phyloP scores from a whole-genome alignment of 2,329 filamentous ascomycete species.

The Microdochium nivale region DNA sequence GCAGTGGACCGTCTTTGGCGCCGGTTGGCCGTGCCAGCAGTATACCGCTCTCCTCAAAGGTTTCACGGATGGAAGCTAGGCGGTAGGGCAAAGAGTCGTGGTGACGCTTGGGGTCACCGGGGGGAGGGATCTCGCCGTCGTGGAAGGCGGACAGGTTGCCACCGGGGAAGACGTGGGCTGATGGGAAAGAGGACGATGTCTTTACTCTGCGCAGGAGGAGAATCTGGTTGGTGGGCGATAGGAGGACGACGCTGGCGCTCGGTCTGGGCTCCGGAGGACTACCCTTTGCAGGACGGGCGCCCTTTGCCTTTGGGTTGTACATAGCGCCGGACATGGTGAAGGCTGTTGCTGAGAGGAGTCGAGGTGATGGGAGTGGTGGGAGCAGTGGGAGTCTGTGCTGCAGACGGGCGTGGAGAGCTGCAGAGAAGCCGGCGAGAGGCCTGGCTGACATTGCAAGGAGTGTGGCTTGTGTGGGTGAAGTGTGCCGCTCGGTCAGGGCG shows the following conservation, averaged over 20 bases:
- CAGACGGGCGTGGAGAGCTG: background rate
- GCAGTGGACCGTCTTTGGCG: slow-evolving; percentile 36
- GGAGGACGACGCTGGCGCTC: slow-evolving; percentile 61
- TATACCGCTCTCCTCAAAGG: slow-evolving; percentile 92
- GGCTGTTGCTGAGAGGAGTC: background rate
- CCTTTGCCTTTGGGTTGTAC: slow-evolving; percentile 20
- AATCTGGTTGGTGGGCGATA: slow-evolving; percentile 81
- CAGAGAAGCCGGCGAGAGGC: background rate
- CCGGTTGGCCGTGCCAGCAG: slow-evolving; percentile 52
- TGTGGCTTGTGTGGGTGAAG: background rate
- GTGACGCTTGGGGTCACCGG: slow-evolving; percentile 49
- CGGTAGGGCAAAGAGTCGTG: slow-evolving; percentile 66
- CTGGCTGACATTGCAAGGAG: background rate
- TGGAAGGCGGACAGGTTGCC: slow-evolving; percentile 73
- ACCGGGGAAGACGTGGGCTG: slow-evolving; percentile 91
- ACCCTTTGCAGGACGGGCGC: background rate
- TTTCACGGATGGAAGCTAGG: slow-evolving; percentile 79
- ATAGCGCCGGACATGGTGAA: slow-evolving; percentile 18
- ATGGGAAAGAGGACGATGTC: slow-evolving; percentile 76
- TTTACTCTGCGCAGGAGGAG: slow-evolving; percentile 80
- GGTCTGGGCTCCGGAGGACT: slow-evolving; percentile 24
- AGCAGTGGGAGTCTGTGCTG: background rate
- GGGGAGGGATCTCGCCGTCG: slow-evolving; percentile 51
- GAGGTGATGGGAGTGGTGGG: background rate
- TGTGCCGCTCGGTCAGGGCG: too few species aligned